phyloP scores from a whole-genome alignment of 805 yeast species.

The Wickerhamomyces alni region DNA sequence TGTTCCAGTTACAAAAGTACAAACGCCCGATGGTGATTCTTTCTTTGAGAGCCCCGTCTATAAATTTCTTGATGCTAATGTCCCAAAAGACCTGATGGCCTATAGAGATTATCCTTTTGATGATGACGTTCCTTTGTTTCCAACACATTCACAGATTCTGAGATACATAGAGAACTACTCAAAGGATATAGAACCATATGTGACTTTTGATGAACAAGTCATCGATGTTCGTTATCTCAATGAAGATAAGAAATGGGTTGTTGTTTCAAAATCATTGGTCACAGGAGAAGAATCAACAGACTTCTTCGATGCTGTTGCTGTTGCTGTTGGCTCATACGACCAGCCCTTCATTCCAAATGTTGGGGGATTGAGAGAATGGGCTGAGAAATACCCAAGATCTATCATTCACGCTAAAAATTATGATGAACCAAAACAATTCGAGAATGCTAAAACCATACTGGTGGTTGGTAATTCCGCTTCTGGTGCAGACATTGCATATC shows the following conservation, averaged over 20 bases:
- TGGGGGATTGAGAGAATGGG: slow-evolving; percentile 47
- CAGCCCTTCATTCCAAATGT: slow-evolving; percentile 55
- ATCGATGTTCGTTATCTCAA: slow-evolving; percentile 27
- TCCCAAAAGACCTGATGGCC: slow-evolving; percentile 61
- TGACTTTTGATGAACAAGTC: slow-evolving; percentile 44
- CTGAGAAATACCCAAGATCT: slow-evolving; percentile 35
- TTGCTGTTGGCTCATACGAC: slow-evolving; percentile 62
- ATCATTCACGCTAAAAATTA: slow-evolving; percentile 55
- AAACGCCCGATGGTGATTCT: slow-evolving; percentile 16
- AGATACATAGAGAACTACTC: slow-evolving; percentile 56
- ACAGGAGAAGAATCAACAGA: slow-evolving; percentile 19
- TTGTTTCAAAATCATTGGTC: slow-evolving; percentile 30
- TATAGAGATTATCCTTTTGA: slow-evolving; percentile 49
- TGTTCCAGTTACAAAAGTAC: slow-evolving; percentile 13
- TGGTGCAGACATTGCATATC: slow-evolving; percentile 68
- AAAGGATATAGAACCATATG: slow-evolving; percentile 32
- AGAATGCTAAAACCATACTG: slow-evolving; percentile 36
- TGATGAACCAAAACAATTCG: slow-evolving; percentile 39
- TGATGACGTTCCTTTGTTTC: slow-evolving; percentile 43
- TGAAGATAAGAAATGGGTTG: slow-evolving; percentile 34
- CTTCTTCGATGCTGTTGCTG: slow-evolving; percentile 52
- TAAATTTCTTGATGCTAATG: slow-evolving; percentile 62
- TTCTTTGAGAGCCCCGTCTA: slow-evolving; percentile 55
- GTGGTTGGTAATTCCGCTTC: slow-evolving; percentile 77
- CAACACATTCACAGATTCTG: slow-evolving; percentile 54